Evolutionary conservation across 805 yeast species (phyloP), one percentile per base, ranked within the genome.

Genomic region (Hanseniaspora lindneri): DNA sequence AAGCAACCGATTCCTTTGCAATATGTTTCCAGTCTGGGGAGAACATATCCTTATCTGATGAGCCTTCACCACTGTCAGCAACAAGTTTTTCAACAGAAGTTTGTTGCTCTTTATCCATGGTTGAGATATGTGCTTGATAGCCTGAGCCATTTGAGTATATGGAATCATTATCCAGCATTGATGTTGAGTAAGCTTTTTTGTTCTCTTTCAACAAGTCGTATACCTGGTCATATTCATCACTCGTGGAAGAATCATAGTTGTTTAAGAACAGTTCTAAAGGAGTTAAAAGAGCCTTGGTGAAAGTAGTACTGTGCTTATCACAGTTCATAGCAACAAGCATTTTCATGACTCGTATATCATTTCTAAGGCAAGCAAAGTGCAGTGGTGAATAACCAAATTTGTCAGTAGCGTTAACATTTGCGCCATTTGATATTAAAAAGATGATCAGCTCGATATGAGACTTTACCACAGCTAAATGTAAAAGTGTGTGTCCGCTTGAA

Each of bases 381-480:
- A 92, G 68, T 4, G 98, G 95, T 0, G 96, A 80, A 53, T 76
- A 75, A 1, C 95, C 96, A 59, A 80, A 83, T 37, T 73, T 70
- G 61, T 92, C 98, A 56, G 74, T 76, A 41, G 72, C 68, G 62
- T 85, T 88, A 39, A 80, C 71, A 57, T 80, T 75, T 51, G 86
- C 80, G 33, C 79, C 80, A 35, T 66, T 76, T 43, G 72, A 77
- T 3, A 88, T 66, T 57, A 92, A 70, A 24, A 79, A 79, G 21
- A 73, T 66, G 16, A 77, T 74, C 48, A 92, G 69, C 29, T 73
- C 70, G 36, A 66, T 62, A 57, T 84, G 83, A 19, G 89, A 89
- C 58, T 80, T 78, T 51, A 83, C 61, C 10, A 87, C 73, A 1
- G 97, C 87, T 53, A 92, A 70, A 64, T 92, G 98, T 44, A 92